A percentile compares a stretch with the other conserved stretches of the same genome.
These are phyloP conservation scores for Daldinia loculata DNA, from an alignment of 495 filamentous ascomycete species.

Conservation along the genomic window DNA sequence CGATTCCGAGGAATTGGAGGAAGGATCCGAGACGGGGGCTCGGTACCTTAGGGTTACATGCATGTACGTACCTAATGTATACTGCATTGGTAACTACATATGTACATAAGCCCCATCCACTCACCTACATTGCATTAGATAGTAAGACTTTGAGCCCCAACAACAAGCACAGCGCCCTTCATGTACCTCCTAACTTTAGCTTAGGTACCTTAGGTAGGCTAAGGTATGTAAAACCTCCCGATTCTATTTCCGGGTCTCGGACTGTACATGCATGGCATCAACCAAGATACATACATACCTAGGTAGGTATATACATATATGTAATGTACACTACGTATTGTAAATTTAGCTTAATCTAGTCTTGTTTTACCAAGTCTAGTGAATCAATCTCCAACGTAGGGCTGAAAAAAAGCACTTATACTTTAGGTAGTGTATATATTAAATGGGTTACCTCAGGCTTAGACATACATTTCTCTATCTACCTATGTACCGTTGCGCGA, in stretches of 20 bases:
- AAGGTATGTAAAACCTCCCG: neutral
- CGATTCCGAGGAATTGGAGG: neutral
- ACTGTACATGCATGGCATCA: slow-evolving; percentile 24
- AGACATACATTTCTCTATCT: neutral
- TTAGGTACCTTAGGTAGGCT: too few species aligned
- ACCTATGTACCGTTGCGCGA: too few species aligned
- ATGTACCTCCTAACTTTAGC: too few species aligned
- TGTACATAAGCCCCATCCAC: neutral
- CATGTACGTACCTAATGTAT: slow-evolving; percentile 1
- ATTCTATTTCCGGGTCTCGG: slow-evolving; percentile 32
- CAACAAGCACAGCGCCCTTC: too few species aligned
- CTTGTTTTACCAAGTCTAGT: neutral
- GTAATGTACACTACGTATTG: neutral
- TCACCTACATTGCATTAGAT: too few species aligned
- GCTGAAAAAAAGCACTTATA: neutral
- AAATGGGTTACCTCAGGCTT: neutral
- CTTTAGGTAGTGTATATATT: neutral
- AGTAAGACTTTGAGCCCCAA: too few species aligned
- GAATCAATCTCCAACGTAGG: neutral
- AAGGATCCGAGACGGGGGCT: slow-evolving; percentile 17
- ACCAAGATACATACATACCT: neutral
- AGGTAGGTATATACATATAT: neutral
- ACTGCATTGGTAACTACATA: too few species aligned
- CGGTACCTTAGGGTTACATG: slow-evolving; percentile 39
- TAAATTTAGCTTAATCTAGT: neutral